Evolutionary conservation across 228 moss, liverwort and hornwort genomes (phyloP), one percentile per base, ranked within the genome.

Genomic region (Sphagnum magellanicum): DNA sequence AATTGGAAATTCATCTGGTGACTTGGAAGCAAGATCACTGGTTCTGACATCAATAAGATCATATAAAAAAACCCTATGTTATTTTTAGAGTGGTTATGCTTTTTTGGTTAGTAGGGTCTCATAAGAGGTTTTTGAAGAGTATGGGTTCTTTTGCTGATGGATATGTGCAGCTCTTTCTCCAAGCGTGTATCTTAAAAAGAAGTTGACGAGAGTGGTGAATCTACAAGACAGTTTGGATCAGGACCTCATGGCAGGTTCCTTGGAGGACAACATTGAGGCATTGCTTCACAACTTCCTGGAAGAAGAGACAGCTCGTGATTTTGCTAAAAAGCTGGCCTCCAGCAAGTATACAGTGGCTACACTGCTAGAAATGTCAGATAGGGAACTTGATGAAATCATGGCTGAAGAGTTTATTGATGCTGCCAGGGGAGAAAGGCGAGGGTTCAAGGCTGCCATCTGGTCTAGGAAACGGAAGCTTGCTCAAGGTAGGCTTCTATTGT

Each of bases 291-390:
- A 81, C 63, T 87, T 87, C 50, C 58, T 87, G 72, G 87, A 87
- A 70, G 87, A 87, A 70, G 87, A 87, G 5, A 87, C 87, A 5
- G 87, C 76, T 65, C 81, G 72, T 59, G 78, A 87, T 50, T 87
- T 80, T 47, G 76, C 87, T 4, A 87, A 87, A 72, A 87, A 83
- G 74, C 61, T 87, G 5, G 87, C 87, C 65, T 87, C 83, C 8
- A 87, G 87, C 76, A 87, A 87, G 76, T 87, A 87, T 67, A 87
- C 87, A 6, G 87, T 87, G 3, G 83, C 87, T 47, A 87, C 87
- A 15, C 72, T 87, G 72, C 73, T 87, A 52, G 87, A 87, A 72
- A 80, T 87, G 87, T 87, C 87, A 63, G 87, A 83, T 68, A 72
- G 83, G 70, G 87, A 87, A 67, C 87, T 87, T 58, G 87, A 87